These are phyloP conservation scores for Aspergillus japonicus DNA, from an alignment of 2,329 filamentous ascomycete genomes.

Conservation along the genomic window DNA sequence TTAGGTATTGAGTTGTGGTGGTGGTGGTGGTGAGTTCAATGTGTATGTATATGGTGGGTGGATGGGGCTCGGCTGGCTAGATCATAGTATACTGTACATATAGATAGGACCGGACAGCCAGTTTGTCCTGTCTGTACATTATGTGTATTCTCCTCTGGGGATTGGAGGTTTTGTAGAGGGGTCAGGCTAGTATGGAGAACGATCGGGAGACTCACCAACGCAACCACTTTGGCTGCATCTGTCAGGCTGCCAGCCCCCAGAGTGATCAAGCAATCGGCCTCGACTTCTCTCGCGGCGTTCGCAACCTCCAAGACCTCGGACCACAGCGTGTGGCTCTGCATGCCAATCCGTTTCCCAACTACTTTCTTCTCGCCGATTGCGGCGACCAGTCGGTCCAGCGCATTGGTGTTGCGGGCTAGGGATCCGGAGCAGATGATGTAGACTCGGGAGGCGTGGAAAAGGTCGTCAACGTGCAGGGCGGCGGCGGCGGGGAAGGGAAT, in stretches of 20 bases:
- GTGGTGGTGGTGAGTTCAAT: not conserved
- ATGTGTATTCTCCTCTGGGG: too few relatives aligned
- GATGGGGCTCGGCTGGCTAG: too few relatives aligned
- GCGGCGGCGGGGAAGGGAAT: conserved; percentile 48
- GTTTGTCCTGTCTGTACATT: too few relatives aligned
- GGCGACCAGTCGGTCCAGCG: conserved; percentile 42
- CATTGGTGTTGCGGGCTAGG: conserved; percentile 48
- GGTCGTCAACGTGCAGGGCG: conserved; percentile 46
- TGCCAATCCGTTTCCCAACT: conserved; percentile 50
- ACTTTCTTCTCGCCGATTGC: conserved; percentile 41
- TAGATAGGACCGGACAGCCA: too few relatives aligned
- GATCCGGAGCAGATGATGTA: conserved; percentile 55
- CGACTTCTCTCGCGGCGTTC: conserved; percentile 36
- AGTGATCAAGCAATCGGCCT: conserved; percentile 54
- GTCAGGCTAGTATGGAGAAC: not conserved
- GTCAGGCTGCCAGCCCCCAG: conserved; percentile 58
- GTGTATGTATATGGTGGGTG: too few relatives aligned
- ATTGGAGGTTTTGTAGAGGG: not conserved
- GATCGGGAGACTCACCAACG: conserved; percentile 35
- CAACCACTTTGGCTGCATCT: conserved; percentile 55
- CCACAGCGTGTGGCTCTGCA: conserved; percentile 56
- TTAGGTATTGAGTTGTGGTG: not conserved
- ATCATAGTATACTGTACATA: too few relatives aligned
- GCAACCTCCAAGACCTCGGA: conserved; percentile 52
- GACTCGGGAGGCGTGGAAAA: conserved; percentile 47